phyloP scores from a whole-genome alignment of 176 grass and related monocot genomes.

The Pontederia crassipes region DNA sequence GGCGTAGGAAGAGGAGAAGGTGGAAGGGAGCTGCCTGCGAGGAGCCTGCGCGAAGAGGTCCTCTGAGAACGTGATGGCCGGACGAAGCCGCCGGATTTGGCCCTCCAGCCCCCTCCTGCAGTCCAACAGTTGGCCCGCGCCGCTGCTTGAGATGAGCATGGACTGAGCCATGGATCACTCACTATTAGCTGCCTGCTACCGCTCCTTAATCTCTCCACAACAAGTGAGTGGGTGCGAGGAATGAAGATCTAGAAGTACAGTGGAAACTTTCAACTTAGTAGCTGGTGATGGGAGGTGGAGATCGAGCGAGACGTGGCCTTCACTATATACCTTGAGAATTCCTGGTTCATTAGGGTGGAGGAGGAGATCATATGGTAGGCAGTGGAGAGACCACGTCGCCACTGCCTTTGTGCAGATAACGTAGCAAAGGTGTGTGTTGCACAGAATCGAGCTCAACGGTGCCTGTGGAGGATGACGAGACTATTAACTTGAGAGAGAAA shows the following conservation, averaged over 20 bases:
- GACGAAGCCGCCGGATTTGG: slow-evolving; percentile 12
- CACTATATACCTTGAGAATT: background rate
- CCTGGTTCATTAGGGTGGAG: background rate
- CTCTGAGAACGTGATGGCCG: slow-evolving; percentile 22
- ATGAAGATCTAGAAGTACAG: background rate
- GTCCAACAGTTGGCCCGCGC: slow-evolving; percentile 22
- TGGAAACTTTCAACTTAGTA: background rate
- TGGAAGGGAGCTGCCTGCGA: background rate
- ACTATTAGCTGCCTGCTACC: background rate
- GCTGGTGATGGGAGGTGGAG: background rate
- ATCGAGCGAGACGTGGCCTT: background rate
- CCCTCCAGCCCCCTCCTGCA: slow-evolving; percentile 23
- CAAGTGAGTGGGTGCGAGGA: background rate
- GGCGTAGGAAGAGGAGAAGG: slow-evolving; percentile 6
- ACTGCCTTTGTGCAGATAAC: too few species aligned
- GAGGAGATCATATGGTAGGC: background rate
- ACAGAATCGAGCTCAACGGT: too few species aligned
- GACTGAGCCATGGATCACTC: slow-evolving; percentile 51
- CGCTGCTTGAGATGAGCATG: slow-evolving; percentile 67
- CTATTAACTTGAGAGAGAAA: too few species aligned
- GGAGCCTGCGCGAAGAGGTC: slow-evolving; percentile 1
- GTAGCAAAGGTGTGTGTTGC: too few species aligned
- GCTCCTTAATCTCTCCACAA: background rate
- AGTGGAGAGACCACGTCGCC: slow-evolving; percentile 2
- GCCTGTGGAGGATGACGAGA: too few species aligned